Conservation (phyloP, 2,329 filamentous ascomycete genomes). For the Aspergillus novoparasiticus region DNA sequence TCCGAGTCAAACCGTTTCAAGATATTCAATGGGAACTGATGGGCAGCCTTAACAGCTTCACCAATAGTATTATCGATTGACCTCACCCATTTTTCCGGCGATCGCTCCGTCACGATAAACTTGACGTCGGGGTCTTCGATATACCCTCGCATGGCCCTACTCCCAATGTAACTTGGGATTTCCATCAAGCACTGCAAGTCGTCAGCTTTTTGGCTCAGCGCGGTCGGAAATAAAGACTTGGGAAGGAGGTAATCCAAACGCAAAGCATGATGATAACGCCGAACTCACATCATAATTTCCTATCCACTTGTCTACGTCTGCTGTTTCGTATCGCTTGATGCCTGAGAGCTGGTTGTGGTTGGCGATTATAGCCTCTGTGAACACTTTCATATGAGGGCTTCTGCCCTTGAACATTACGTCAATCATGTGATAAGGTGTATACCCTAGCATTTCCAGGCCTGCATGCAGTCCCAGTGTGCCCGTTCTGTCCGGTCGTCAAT, state of each 20-base stretch:
- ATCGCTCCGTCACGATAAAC: constrained; percentile 28
- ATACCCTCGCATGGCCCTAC: constrained; percentile 20
- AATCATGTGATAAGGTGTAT: constrained; percentile 26
- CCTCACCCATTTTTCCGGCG: constrained; percentile 24
- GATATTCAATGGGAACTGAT: constrained; percentile 21
- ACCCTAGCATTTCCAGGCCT: constrained; percentile 27
- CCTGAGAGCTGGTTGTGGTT: constrained; percentile 24
- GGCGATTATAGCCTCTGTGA: constrained; percentile 21
- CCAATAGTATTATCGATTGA: constrained; percentile 26
- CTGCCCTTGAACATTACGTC: constrained; percentile 16
- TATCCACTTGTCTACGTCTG: constrained; percentile 25
- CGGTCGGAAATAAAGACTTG: neutral
- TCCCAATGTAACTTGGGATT: constrained; percentile 23
- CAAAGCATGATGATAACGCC: neutral
- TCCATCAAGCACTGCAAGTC: constrained; percentile 23
- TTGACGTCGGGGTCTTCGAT: constrained; percentile 26
- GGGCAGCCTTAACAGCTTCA: neutral
- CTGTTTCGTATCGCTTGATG: constrained; percentile 14
- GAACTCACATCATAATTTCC: constrained; percentile 21
- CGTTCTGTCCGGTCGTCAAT: constrained; percentile 14
- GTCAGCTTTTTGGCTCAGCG: neutral
- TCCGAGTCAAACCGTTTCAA: constrained; percentile 23
- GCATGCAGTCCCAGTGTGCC: constrained; percentile 26
- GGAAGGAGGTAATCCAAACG: too few species aligned
- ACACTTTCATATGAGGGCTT: constrained; percentile 18